Base-by-base conservation (phyloP, 768 basidiomycete genomes). In the Leccinum truebloodii region DNA sequence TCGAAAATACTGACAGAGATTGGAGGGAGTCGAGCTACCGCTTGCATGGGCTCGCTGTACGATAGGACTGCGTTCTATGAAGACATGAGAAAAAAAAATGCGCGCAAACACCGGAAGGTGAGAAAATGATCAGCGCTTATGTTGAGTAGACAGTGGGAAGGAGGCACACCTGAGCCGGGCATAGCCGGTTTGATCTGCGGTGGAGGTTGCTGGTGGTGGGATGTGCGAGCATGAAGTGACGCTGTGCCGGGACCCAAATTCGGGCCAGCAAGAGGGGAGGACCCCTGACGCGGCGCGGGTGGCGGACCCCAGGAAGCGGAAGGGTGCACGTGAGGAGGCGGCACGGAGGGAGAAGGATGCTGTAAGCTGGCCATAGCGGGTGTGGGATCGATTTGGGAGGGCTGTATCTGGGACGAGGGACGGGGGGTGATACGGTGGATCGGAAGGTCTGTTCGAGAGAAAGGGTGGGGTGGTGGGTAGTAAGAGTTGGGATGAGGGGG, bases 281-380 rank as follows among this genome's bases (percentile, higher is more conserved):
- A 73, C 72, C 72, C 72, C 72, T 72, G 71, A 59, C 71, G 71
- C 53, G 65, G 57, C 12, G 64, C 41, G 3, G 57, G 57, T 12
- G 61, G 62, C 54, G 69, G 72, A 75, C 72, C 72, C 72, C 72
- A 75, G 68, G 73, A 5, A 63, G 68, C 16, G 61, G 63, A 71
- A 37, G 70, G 52, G 59, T 65, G 73, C 71, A 72, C 70, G 71
- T 72, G 71, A 69, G 71, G 66, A 2, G 67, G 60, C 32, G 71
- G 71, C n/a, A 62, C 65, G 39, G 69, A 63, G 30, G 71, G 69
- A 35, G 71, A 69, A 34, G 72, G 72, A 56, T 75, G 72, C 13
- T 73, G 72, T 3, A 73, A 34, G 50, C 73, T 75, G 4, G 72
- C 72, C 73, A 75, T 73, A 35, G 72, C 70, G 14, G 73, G 69